phyloP scores from a whole-genome alignment of 148 eudicot genomes.

The Linanthus parryae region DNA sequence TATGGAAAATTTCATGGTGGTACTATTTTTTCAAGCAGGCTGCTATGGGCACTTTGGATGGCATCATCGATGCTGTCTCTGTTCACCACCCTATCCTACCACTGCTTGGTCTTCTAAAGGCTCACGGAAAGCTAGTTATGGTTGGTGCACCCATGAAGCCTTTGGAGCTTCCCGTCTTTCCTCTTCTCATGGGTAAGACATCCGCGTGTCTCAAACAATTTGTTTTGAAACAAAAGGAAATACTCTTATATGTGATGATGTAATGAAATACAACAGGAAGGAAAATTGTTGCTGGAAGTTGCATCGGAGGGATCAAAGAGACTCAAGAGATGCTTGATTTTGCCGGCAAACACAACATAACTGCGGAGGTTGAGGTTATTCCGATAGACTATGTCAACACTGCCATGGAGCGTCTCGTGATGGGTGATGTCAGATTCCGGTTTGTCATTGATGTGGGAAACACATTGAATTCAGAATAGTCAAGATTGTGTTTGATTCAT shows the following conservation, averaged over 20 bases:
- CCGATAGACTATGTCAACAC: constrained; percentile 22
- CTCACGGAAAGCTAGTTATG: constrained; percentile 15
- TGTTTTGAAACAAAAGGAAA: too few species aligned
- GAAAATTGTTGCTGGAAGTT: constrained; percentile 24
- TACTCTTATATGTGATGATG: too few species aligned
- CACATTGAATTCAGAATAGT: constrained; percentile 17
- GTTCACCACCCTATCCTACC: constrained; percentile 9
- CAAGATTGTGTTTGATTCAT: too few species aligned
- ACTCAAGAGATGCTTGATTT: constrained; percentile 39
- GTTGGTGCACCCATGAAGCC: constrained; percentile 17
- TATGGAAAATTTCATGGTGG: too few species aligned
- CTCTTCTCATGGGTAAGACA: constrained; percentile 13
- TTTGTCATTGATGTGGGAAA: constrained; percentile 31
- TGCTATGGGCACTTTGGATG: constrained; percentile 23
- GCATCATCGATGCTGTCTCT: constrained; percentile 12
- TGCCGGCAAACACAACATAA: constrained; percentile 29
- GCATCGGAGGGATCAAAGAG: constrained; percentile 26
- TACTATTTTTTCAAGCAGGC: too few species aligned
- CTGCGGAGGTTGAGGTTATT: constrained; percentile 30
- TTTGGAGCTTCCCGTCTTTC: constrained; percentile 7
- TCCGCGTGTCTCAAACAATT: too few species aligned
- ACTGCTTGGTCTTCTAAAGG: constrained; percentile 9
- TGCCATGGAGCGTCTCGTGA: constrained; percentile 35
- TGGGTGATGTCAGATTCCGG: constrained; percentile 30
- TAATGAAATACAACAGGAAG: too few species aligned